Percentiles rank a stretch among this genome's conserved stretches.
Evolutionary conservation across 768 basidiomycete genomes (phyloP).

Genomic region (Leccinum imitatum): DNA sequence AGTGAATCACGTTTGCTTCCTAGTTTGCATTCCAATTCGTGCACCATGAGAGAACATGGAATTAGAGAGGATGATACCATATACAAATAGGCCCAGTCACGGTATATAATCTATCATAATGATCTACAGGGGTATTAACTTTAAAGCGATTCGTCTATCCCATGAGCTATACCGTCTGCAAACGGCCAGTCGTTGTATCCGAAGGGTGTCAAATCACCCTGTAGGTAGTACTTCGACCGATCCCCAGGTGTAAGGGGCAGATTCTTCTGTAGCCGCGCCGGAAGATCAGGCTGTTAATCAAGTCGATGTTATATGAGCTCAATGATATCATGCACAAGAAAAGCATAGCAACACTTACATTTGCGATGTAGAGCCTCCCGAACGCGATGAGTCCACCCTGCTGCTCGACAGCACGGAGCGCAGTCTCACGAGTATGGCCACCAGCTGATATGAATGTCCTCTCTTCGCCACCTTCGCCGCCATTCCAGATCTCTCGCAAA

Average conservation of each 20-base stretch:
- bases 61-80: neutral
- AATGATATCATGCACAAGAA: neutral
- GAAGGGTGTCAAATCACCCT: neutral
- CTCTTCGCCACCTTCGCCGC: conserved; percentile 20
- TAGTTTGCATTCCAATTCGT: neutral
- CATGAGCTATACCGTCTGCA: neutral
- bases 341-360: neutral
- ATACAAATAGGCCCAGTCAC: neutral
- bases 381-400: conserved; percentile 28
- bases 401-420: conserved; percentile 37
- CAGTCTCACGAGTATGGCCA: conserved; percentile 26
- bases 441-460: conserved; percentile 1
- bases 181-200: neutral
- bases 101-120: neutral
- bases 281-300: neutral
- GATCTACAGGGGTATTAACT: neutral
- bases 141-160: neutral
- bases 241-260: neutral
- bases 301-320: neutral
- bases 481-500: neutral
- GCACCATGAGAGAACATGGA: neutral
- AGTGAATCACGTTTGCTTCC: neutral
- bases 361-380: conserved; percentile 24
- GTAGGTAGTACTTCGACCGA: neutral
- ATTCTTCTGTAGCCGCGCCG: neutral